Evolutionary conservation across 139 green algal species (phyloP).

Genomic region (Haematococcus lacustris): DNA sequence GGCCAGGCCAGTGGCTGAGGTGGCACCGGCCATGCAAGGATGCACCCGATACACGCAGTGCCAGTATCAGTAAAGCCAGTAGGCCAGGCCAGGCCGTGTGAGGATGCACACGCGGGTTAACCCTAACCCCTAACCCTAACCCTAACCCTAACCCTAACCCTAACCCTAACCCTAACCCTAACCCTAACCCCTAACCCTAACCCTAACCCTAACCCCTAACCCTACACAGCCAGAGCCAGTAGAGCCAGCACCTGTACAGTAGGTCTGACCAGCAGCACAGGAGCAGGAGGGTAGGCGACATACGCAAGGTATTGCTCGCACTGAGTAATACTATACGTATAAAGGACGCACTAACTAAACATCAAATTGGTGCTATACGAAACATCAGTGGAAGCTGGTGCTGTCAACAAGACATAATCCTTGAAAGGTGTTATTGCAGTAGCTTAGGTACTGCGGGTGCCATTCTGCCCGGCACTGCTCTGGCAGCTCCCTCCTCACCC

Average conservation of each 20-base stretch:
- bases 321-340: not conserved
- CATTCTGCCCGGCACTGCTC: not conserved
- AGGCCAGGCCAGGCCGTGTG: not conserved
- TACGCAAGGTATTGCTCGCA: not conserved
- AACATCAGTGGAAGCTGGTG: not conserved
- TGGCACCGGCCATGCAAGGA: constrained; percentile 60
- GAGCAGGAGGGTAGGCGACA: too few species aligned
- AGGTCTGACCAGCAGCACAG: too few species aligned
- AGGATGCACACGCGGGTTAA: not conserved
- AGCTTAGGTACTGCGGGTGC: not conserved
- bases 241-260: too few species aligned
- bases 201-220: too few species aligned
- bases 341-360: not conserved
- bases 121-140: not conserved
- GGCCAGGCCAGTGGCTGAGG: too few species aligned
- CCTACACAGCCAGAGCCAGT: too few species aligned
- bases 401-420: not conserved
- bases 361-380: not conserved
- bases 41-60: not conserved
- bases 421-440: not conserved
- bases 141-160: not conserved
- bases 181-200: too few species aligned
- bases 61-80: not conserved
- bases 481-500: constrained; percentile 1
- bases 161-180: too few species aligned